Evolutionary conservation across 2,329 filamentous ascomycete species (phyloP), one percentile per base, ranked within the genome.

Genomic region (Penicillium expansum): DNA sequence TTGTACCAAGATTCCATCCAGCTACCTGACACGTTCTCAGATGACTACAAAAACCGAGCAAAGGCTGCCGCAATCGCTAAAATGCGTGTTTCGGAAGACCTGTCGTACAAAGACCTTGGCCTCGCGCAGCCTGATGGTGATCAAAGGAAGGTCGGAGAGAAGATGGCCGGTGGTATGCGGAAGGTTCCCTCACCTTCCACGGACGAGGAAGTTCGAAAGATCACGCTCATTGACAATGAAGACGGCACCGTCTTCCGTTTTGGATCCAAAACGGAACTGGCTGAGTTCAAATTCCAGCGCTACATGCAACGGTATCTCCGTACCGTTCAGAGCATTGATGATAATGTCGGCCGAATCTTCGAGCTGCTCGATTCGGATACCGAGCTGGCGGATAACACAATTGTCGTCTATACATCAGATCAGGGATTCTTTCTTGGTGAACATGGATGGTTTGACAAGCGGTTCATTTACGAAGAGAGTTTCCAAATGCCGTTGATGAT

Each of bases 361-460:
- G 71, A 81, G 47, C 80, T 71, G 42, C 71, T 83, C 1, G 79
- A 82, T 13, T 61, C 62, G 0, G 70, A 78, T 30, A 9, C 27
- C 9, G 74, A 68, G 0, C 65, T 82, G 0, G 67, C 74, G 0
- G 70, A 80, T 0, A 76, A 82, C 60, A 83, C 80, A 0, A 67
- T 83, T 3, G 76, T 83, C 2, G 73, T 83, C n/a, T 83, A 83
- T 59, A 82, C 78, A 0, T 81, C 79, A 0, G 81, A 83, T 59
- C 80, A 83, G 58, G 82, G 81, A 6, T 83, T 83, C 70, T 83
- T 83, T 66, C 76, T 83, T 0, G 81, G 81, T 8, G 81, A 83
- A 56, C 82, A 83, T 58, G 81, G 81, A 52, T 83, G 80, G 81
- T 83, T 83, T 61, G 82, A 83, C 65, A 83, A 83, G 68, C 77